Evolutionary conservation across 176 grass and related monocot species (phyloP).

Genomic region (Elaeis guineensis): DNA sequence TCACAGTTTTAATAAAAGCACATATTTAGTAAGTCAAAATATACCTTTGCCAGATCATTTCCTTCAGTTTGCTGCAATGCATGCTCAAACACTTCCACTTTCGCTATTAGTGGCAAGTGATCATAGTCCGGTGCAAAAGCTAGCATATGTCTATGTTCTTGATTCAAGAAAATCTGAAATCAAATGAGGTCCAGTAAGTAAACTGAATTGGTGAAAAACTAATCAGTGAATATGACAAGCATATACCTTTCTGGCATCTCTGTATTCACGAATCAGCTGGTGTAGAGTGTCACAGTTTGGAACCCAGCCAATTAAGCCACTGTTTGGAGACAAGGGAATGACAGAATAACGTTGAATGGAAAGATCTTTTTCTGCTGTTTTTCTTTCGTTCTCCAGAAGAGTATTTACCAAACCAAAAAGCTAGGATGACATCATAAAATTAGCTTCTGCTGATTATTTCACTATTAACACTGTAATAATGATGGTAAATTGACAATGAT

Average conservation of each 20-base stretch:
- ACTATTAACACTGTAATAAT: too few relatives aligned
- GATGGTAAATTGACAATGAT: too few relatives aligned
- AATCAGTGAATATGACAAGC: not conserved
- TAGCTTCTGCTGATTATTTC: too few relatives aligned
- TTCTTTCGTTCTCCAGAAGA: slow-evolving; percentile 80
- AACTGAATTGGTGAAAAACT: too few relatives aligned
- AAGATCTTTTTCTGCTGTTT: slow-evolving; percentile 92
- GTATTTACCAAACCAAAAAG: slow-evolving; percentile 98
- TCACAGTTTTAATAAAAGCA: too few relatives aligned
- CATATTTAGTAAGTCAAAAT: not conserved
- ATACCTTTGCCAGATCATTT: slow-evolving; percentile 94
- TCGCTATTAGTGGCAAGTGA: slow-evolving; percentile 80
- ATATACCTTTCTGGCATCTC: slow-evolving; percentile 94
- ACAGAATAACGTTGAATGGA: slow-evolving; percentile 97
- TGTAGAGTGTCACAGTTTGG: slow-evolving; percentile 92
- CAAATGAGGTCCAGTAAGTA: not conserved
- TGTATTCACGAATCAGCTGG: slow-evolving; percentile 88
- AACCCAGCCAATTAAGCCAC: slow-evolving; percentile 97
- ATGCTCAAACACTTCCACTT: slow-evolving; percentile 98
- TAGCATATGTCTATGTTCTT: slow-evolving; percentile 90
- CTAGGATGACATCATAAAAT: slow-evolving; percentile 24
- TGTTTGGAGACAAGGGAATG: slow-evolving; percentile 93
- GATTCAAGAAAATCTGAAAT: slow-evolving; percentile 90
- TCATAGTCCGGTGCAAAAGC: slow-evolving; percentile 97
- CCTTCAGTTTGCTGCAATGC: slow-evolving; percentile 85